Percentiles rank a stretch among this genome's conserved stretches.
phyloP scores from a whole-genome alignment of 176 grass and related monocot species.

The Carex kokanica region DNA sequence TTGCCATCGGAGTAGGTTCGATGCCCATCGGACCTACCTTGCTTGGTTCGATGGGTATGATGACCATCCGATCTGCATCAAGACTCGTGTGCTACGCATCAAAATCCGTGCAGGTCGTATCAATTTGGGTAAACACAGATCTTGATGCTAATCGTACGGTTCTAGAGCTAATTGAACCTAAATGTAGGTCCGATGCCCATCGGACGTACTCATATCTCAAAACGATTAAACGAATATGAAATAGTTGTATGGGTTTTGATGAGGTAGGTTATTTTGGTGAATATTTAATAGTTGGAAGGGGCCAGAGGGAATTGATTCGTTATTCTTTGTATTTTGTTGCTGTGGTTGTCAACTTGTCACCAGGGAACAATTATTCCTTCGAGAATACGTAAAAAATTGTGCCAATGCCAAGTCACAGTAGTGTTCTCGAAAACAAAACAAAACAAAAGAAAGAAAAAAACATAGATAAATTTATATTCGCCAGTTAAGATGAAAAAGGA shows the following conservation, averaged over 20 bases:
- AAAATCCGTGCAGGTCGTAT: too few relatives aligned
- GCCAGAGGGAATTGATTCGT: conserved; percentile 3
- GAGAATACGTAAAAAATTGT: neutral
- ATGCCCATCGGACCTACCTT: too few relatives aligned
- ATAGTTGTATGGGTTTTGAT: neutral
- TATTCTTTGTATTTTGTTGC: conserved; percentile 1
- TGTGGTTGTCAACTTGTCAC: conserved; percentile 15
- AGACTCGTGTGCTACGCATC: too few relatives aligned
- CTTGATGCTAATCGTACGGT: too few relatives aligned
- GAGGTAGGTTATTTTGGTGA: neutral
- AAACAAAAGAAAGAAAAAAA: neutral
- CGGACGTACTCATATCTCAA: too few relatives aligned
- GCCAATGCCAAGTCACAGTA: neutral
- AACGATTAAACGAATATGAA: conserved; percentile 18
- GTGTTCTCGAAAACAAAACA: neutral
- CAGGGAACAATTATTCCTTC: conserved; percentile 13
- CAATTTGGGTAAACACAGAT: too few relatives aligned
- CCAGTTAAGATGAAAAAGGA: neutral
- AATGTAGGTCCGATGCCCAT: too few relatives aligned
- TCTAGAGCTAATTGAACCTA: too few relatives aligned
- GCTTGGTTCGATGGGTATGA: too few relatives aligned
- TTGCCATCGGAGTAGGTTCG: too few relatives aligned
- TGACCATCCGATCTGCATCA: too few relatives aligned
- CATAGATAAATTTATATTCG: neutral
- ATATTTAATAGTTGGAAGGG: neutral